A percentile compares a stretch with the other conserved stretches of the same genome.
These are phyloP conservation scores for Naganishia antarctica DNA, from an alignment of 768 basidiomycete species.

Conservation along the genomic window DNA sequence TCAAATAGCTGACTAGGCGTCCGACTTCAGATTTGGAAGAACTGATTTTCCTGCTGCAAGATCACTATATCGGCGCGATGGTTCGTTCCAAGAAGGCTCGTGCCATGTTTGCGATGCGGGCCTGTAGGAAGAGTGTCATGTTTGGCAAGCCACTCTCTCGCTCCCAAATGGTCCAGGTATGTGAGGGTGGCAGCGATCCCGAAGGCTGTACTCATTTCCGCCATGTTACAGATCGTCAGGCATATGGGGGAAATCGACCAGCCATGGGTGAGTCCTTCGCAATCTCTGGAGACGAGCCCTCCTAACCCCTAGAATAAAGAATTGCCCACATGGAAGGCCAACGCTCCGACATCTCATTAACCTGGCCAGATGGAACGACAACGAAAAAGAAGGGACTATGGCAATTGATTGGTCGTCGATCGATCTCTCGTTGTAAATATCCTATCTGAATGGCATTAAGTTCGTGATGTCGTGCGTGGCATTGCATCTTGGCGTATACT, in stretches of 20 bases:
- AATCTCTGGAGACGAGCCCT: too few relatives aligned
- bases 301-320: slow-evolving; percentile 38
- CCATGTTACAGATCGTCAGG: slow-evolving; percentile 38
- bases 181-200: slow-evolving; percentile 29
- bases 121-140: slow-evolving; percentile 95
- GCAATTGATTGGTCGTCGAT: slow-evolving; percentile 15
- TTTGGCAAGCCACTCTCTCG: slow-evolving; percentile 75
- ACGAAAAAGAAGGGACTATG: not conserved
- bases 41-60: slow-evolving; percentile 75
- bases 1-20: slow-evolving; percentile 16
- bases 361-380: slow-evolving; percentile 29
- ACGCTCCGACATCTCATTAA: slow-evolving; percentile 51
- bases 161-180: slow-evolving; percentile 63
- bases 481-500: slow-evolving; percentile 6
- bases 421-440: not conserved
- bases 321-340: slow-evolving; percentile 51
- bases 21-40: slow-evolving; percentile 76
- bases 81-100: slow-evolving; percentile 89
- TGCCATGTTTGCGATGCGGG: slow-evolving; percentile 92
- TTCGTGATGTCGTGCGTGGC: slow-evolving; percentile 16
- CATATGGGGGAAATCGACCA: slow-evolving; percentile 53
- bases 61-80: slow-evolving; percentile 71
- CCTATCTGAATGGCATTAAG: not conserved
- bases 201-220: not conserved
- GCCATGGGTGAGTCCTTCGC: slow-evolving; percentile 48